Evolutionary conservation across 352 stramenopile genomes (phyloP).

Genomic region (Phytophthora cactorum): DNA sequence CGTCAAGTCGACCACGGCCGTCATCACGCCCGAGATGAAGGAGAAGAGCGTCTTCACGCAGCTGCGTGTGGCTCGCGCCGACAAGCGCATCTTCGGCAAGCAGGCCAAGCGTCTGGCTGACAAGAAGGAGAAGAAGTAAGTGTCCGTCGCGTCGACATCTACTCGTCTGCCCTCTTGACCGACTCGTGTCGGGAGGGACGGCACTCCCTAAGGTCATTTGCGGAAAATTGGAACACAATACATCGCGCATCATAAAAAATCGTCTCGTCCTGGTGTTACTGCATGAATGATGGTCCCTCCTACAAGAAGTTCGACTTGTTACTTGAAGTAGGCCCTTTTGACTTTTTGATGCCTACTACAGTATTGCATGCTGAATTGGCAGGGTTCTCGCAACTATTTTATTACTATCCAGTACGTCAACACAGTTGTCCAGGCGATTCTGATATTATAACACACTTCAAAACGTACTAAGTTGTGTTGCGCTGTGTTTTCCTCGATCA

Average conservation of each 20-base stretch:
- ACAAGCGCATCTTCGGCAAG: conserved; percentile 89
- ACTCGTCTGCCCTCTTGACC: conserved; percentile 19
- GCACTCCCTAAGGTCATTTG: conserved; percentile 51
- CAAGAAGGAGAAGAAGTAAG: conserved; percentile 90
- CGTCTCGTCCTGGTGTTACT: not conserved
- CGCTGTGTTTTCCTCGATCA: no score
- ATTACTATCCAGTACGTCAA: no score
- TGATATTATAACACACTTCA: no score
- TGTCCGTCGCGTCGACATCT: conserved; percentile 33
- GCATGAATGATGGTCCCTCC: not conserved
- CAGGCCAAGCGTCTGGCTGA: conserved; percentile 90
- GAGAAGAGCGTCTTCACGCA: conserved; percentile 81
- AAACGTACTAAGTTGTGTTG: no score
- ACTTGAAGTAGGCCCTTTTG: no score
- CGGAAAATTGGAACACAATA: conserved; percentile 77
- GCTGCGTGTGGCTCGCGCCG: conserved; percentile 83
- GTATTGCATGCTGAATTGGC: no score
- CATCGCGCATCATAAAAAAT: conserved; percentile 48
- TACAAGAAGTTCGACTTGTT: no score
- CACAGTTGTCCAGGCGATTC: no score
- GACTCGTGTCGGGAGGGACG: conserved; percentile 17
- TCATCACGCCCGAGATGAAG: conserved; percentile 91
- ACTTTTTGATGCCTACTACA: no score
- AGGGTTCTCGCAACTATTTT: no score
- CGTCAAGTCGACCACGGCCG: conserved; percentile 76